Evolutionary conservation across 1,284 basidiomycete species (phyloP).

Genomic region (Cryptococcus hybrid): DNA sequence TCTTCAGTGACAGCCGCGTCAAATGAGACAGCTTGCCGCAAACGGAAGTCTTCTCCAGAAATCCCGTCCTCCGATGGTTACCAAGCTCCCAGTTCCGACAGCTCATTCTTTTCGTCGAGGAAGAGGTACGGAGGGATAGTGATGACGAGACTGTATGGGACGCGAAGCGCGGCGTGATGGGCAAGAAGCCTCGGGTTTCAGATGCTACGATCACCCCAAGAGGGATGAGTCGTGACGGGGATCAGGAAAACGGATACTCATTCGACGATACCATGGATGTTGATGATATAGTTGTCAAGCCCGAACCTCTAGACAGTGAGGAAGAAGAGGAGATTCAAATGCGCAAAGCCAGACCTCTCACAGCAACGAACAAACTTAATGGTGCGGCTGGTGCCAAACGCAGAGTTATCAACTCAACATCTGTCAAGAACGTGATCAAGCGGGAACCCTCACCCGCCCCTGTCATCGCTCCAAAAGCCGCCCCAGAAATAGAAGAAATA

Average conservation of each 20-base stretch:
- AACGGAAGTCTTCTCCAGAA: conserved; percentile 69
- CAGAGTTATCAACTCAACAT: conserved; percentile 49
- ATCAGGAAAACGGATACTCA: conserved; percentile 37
- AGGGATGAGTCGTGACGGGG: conserved; percentile 3
- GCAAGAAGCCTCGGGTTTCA: conserved; percentile 44
- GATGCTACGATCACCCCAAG: conserved; percentile 32
- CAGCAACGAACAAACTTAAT: conserved; percentile 24
- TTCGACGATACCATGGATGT: conserved; percentile 28
- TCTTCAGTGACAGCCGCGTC: conserved; percentile 38
- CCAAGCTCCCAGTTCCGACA: conserved; percentile 49
- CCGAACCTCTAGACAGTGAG: conserved; percentile 51
- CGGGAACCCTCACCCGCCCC: conserved; percentile 25
- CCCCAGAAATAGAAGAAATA: conserved; percentile 19
- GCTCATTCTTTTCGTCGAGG: conserved; percentile 48
- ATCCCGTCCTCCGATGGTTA: conserved; percentile 38
- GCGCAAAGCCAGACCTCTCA: conserved; percentile 19
- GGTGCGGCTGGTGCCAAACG: conserved; percentile 27
- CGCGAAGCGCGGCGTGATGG: conserved; percentile 30
- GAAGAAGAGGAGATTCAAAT: conserved; percentile 27
- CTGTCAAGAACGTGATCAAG: conserved; percentile 50
- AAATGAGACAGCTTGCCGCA: conserved; percentile 53
- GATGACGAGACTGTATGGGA: conserved; percentile 55
- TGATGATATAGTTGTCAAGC: conserved; percentile 37
- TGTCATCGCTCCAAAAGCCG: neutral
- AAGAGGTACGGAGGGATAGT: conserved; percentile 37